Evolutionary conservation across 352 stramenopile species (phyloP).

Genomic region (Phytophthora hybrid): DNA sequence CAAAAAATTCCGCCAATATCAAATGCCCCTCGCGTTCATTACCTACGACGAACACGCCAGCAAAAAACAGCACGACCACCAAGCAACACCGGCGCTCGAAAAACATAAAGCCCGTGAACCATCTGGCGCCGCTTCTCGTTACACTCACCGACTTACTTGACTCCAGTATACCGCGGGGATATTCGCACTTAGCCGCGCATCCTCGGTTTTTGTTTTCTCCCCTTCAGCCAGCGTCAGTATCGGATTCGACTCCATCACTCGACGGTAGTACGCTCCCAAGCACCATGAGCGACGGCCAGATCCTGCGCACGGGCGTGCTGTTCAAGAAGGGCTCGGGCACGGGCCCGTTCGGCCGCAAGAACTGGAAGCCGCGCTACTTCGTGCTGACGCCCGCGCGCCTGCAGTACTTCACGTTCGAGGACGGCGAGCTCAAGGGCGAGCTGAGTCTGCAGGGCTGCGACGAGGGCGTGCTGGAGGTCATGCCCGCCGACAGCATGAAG

Average conservation of each 20-base stretch:
- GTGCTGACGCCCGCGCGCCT: conserved; percentile 68
- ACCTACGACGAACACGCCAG: conserved; percentile 2
- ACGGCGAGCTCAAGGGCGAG: conserved; percentile 78
- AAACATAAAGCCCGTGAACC: background rate
- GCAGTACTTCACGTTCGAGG: conserved; percentile 84
- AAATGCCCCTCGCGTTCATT: conserved; percentile 6
- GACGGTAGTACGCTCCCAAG: background rate
- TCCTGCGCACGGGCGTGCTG: conserved; percentile 79
- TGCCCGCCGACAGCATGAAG: conserved; percentile 82
- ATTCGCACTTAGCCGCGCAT: conserved; percentile 23
- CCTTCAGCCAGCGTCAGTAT: conserved; percentile 19
- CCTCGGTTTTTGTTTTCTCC: conserved; percentile 21
- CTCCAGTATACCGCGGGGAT: background rate
- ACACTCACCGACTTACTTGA: background rate
- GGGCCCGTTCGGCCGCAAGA: conserved; percentile 71
- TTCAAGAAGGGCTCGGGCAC: conserved; percentile 84
- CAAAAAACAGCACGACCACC: background rate
- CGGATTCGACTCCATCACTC: conserved; percentile 13
- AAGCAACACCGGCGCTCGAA: conserved; percentile 1
- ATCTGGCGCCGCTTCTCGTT: background rate
- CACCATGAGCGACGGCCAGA: conserved; percentile 54
- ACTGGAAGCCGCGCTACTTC: conserved; percentile 87
- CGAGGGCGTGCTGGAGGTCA: conserved; percentile 75
- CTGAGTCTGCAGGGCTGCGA: conserved; percentile 73
- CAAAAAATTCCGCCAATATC: conserved; percentile 18